Evolutionary conservation across 2,329 filamentous ascomycete genomes (phyloP).

Genomic region (Microcera coccophila): DNA sequence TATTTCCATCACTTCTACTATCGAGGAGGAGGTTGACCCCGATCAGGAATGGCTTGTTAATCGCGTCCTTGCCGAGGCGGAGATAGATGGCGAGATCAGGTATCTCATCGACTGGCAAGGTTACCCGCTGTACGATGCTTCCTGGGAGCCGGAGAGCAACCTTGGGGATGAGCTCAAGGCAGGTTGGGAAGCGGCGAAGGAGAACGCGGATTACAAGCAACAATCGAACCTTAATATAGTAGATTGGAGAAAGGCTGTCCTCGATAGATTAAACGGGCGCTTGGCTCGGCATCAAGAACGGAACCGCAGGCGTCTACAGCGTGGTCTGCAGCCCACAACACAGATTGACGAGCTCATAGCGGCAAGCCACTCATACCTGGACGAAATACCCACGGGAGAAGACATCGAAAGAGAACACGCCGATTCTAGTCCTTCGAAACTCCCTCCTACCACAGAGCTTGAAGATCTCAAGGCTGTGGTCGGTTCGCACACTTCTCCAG

Average conservation of each 20-base stretch:
- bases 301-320: conserved; percentile 40
- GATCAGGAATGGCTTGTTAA: conserved; percentile 49
- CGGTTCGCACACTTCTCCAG: neutral
- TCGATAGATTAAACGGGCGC: conserved; percentile 26
- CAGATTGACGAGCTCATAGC: conserved; percentile 15
- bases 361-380: conserved; percentile 20
- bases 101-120: conserved; percentile 39
- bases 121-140: conserved; percentile 33
- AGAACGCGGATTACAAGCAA: conserved; percentile 31
- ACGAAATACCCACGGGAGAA: conserved; percentile 11
- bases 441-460: neutral
- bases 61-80: conserved; percentile 47
- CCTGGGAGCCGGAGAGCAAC: conserved; percentile 50
- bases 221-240: conserved; percentile 36
- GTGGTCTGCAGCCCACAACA: conserved; percentile 31
- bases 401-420: conserved; percentile 8
- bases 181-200: conserved; percentile 43
- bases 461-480: neutral
- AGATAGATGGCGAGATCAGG: conserved; percentile 20
- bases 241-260: conserved; percentile 34
- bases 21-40: conserved; percentile 32
- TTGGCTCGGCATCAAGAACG: conserved; percentile 39
- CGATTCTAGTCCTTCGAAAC: neutral
- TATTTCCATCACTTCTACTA: conserved; percentile 33
- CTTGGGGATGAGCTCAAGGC: conserved; percentile 37